Evolutionary conservation across 148 eudicot species (phyloP).

Genomic region (Simmondsia chinensis): DNA sequence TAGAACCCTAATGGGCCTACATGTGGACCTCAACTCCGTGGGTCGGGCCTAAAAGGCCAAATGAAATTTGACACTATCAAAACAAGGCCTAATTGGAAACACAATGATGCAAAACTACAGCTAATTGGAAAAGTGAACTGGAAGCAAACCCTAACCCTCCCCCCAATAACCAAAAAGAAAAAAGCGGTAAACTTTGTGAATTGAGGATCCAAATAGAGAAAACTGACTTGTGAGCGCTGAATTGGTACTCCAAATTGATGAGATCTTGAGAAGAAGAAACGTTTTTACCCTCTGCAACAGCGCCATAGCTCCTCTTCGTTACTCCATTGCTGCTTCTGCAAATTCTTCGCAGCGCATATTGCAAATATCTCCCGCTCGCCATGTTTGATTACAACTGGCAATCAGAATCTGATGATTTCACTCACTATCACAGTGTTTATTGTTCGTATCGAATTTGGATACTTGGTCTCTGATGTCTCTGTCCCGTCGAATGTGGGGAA

Average conservation of each 20-base stretch:
- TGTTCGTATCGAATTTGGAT: too few relatives aligned
- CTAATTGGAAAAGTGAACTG: not conserved
- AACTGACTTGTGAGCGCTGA: constrained; percentile 74
- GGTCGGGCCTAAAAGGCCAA: not conserved
- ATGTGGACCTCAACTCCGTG: not conserved
- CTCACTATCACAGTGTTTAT: too few relatives aligned
- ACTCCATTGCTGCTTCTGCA: not conserved
- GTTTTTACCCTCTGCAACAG: constrained; percentile 26
- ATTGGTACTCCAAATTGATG: constrained; percentile 51
- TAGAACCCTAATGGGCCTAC: too few relatives aligned
- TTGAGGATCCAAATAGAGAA: constrained; percentile 5
- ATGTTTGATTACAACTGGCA: too few relatives aligned
- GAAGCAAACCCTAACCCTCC: not conserved
- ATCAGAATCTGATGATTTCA: too few relatives aligned
- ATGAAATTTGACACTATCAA: not conserved
- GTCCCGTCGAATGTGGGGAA: too few relatives aligned
- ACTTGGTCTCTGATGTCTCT: too few relatives aligned
- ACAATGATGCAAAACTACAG: not conserved
- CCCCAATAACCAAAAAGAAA: not conserved
- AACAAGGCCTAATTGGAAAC: constrained; percentile 1
- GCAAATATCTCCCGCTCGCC: constrained; percentile 24
- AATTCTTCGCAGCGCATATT: not conserved
- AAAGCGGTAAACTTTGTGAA: not conserved
- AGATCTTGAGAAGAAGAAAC: constrained; percentile 53
- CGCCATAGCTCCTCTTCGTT: constrained; percentile 25